These are phyloP conservation scores for Debaryomyces sp. DNA, from an alignment of 1,139 yeast genomes.

Conservation along the genomic window DNA sequence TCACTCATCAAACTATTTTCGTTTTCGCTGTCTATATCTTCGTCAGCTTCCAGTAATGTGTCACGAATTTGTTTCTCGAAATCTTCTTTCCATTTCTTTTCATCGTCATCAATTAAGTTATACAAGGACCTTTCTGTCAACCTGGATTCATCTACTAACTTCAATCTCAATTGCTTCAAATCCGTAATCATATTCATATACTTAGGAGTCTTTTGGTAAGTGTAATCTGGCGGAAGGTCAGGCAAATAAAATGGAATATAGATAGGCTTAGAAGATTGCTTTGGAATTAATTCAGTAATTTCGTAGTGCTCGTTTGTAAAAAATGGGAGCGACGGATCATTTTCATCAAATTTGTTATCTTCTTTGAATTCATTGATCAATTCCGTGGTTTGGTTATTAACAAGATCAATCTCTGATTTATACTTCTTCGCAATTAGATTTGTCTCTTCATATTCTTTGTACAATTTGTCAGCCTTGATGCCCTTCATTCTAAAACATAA, in stretches of 20 bases:
- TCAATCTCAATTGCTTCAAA: conserved; percentile 68
- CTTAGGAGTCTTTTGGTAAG: conserved; percentile 76
- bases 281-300: conserved; percentile 56
- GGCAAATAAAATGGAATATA: conserved; percentile 81
- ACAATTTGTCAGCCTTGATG: conserved; percentile 48
- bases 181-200: conserved; percentile 67
- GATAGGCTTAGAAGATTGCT: conserved; percentile 48
- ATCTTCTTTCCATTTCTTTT: conserved; percentile 33
- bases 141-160: conserved; percentile 77
- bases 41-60: conserved; percentile 14
- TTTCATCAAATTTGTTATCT: conserved; percentile 15
- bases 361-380: conserved; percentile 6
- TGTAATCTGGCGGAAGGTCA: conserved; percentile 88
- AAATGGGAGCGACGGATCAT: conserved; percentile 41
- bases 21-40: conserved; percentile 18
- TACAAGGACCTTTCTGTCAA: conserved; percentile 79
- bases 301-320: conserved; percentile 52
- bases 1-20: conserved; percentile 29
- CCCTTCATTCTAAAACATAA: conserved; percentile 50
- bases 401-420: conserved; percentile 8
- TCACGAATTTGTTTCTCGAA: conserved; percentile 27
- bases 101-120: conserved; percentile 51
- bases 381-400: conserved; percentile 9
- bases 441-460: conserved; percentile 38
- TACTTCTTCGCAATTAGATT: conserved; percentile 15